Conservation (phyloP, 257 asterid species). For the Schizonepeta tenuifolia region DNA sequence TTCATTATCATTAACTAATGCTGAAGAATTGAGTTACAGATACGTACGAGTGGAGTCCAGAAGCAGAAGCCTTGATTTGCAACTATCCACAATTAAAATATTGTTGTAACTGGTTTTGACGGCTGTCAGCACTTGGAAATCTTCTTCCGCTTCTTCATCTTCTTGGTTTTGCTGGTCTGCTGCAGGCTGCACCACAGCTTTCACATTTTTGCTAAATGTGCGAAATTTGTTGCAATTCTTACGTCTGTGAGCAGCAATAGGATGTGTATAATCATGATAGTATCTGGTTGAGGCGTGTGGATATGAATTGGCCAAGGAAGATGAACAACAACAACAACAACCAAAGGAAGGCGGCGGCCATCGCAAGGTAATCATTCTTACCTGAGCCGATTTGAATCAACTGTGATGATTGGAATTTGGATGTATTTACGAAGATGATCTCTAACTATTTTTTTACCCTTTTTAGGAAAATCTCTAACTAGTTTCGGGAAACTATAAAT, state of each 20-base stretch:
- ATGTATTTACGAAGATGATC: too few relatives aligned
- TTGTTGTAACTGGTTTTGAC: constrained; percentile 51
- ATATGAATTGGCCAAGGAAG: background rate
- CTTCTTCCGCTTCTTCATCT: constrained; percentile 37
- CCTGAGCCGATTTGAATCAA: background rate
- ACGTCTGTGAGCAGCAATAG: background rate
- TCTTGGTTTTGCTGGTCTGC: constrained; percentile 11
- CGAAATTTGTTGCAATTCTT: background rate
- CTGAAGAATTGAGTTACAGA: background rate
- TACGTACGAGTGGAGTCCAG: constrained; percentile 67
- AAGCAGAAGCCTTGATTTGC: constrained; percentile 61
- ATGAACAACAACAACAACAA: background rate
- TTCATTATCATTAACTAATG: background rate
- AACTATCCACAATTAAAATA: constrained; percentile 62
- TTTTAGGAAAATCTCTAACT: too few relatives aligned
- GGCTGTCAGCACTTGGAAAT: constrained; percentile 51
- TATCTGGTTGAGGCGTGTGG: background rate
- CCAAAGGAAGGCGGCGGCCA: background rate
- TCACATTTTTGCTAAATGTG: constrained; percentile 15
- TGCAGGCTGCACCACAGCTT: constrained; percentile 24
- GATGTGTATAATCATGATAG: background rate
- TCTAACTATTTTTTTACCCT: too few relatives aligned
- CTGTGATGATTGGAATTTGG: background rate
- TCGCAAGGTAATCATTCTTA: constrained; percentile 19
- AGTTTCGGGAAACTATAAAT: too few relatives aligned